Conservation (phyloP, 1,139 yeast species). For the Taiozyma sp. region DNA sequence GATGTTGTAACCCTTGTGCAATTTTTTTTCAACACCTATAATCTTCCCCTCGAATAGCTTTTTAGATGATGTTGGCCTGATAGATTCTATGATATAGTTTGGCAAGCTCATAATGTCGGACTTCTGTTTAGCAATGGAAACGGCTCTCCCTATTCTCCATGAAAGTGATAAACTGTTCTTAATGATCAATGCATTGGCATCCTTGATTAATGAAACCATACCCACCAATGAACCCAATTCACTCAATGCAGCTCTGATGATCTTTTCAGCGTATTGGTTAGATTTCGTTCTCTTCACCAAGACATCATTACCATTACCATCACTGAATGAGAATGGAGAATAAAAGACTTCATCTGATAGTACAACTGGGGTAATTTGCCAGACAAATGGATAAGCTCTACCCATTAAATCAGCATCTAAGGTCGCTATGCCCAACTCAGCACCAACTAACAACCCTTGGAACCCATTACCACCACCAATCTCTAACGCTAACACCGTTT, state of each 20-base stretch:
- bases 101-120: conserved; percentile 34
- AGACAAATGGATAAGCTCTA: conserved; percentile 40
- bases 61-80: conserved; percentile 28
- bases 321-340: conserved; percentile 35
- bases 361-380: conserved; percentile 35
- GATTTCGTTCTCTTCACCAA: conserved; percentile 32
- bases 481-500: conserved; percentile 33
- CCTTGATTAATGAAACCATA: conserved; percentile 24
- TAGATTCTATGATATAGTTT: conserved; percentile 32
- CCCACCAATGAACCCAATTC: conserved; percentile 39
- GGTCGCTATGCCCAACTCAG: conserved; percentile 25
- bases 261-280: conserved; percentile 33
- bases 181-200: conserved; percentile 12
- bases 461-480: conserved; percentile 45
- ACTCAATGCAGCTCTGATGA: conserved; percentile 37
- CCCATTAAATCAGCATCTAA: conserved; percentile 43
- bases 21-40: conserved; percentile 35
- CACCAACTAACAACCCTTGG: conserved; percentile 31
- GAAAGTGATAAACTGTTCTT: conserved; percentile 31
- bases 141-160: conserved; percentile 46
- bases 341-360: conserved; percentile 24
- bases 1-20: conserved; percentile 40
- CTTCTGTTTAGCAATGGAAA: conserved; percentile 32
- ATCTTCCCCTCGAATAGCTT: conserved; percentile 41
- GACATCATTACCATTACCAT: conserved; percentile 41